phyloP scores from a whole-genome alignment of 305 asterid species.

The Fraxinus nigra region DNA sequence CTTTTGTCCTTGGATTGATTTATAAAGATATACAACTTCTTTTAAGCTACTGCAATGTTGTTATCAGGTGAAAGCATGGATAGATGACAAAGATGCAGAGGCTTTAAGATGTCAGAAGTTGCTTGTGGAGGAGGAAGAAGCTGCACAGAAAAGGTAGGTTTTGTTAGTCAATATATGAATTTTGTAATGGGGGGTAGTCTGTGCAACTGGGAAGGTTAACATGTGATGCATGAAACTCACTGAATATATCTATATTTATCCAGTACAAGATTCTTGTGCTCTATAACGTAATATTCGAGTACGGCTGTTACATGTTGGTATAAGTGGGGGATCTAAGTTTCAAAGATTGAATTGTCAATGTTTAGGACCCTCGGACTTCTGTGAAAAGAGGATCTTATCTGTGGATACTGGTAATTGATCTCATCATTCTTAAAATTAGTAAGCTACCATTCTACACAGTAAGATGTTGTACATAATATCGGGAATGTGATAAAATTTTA shows the following conservation, averaged over 20 bases:
- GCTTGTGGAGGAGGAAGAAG: constrained; percentile 99
- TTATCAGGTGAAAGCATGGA: constrained; percentile 85
- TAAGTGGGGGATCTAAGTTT: background rate
- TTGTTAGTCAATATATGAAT: constrained; percentile 1
- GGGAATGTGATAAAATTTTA: background rate
- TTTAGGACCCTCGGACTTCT: background rate
- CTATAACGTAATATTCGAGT: background rate
- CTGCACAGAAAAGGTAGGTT: constrained; percentile 69
- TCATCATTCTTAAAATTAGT: background rate
- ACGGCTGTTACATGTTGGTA: background rate
- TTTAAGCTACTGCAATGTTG: constrained; percentile 20
- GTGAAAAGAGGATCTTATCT: background rate
- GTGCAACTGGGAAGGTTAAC: background rate
- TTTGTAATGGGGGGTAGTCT: background rate
- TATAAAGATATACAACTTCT: background rate
- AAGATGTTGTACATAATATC: background rate
- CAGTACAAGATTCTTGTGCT: background rate
- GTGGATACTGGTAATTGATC: background rate
- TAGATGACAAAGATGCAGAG: constrained; percentile 92
- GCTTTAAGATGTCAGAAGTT: constrained; percentile 91
- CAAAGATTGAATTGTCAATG: background rate
- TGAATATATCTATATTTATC: background rate
- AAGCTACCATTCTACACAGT: background rate
- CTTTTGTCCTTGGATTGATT: constrained; percentile 9
- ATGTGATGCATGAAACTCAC: background rate